Evolutionary conservation across 306 rosid species (phyloP).

Genomic region (Neltuma alba): DNA sequence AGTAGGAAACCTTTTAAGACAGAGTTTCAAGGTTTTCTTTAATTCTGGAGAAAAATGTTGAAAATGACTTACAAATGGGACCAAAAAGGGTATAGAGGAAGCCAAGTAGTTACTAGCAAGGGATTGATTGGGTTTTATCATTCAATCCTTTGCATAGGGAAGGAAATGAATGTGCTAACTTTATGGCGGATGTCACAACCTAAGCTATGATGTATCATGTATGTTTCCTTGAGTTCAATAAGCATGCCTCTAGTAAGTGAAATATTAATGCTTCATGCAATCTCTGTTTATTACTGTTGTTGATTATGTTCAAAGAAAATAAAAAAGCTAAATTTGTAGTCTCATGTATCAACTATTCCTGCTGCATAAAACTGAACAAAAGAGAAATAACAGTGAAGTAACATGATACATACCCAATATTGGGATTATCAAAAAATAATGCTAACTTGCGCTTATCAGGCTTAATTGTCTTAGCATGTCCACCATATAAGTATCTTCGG

Average conservation of each 20-base stretch:
- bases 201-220: background rate
- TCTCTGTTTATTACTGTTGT: background rate
- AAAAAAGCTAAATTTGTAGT: background rate
- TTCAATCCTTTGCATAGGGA: background rate
- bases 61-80: background rate
- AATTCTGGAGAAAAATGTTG: no score
- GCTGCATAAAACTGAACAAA: constrained; percentile 1
- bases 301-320: background rate
- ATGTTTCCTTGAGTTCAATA: background rate
- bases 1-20: background rate
- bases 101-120: background rate
- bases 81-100: background rate
- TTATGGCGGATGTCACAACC: background rate
- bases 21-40: background rate
- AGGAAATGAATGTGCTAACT: background rate
- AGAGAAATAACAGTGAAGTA: background rate
- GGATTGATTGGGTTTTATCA: background rate
- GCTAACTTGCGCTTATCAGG: constrained; percentile 98
- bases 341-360: background rate
- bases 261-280: background rate
- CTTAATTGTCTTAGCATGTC: constrained; percentile 93
- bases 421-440: constrained; percentile 79
- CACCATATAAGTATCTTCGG: constrained; percentile 89
- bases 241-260: background rate
- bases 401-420: constrained; percentile 65